These are phyloP conservation scores for Cenococcum geophilum DNA, from an alignment of 495 filamentous ascomycete genomes.

Conservation along the genomic window DNA sequence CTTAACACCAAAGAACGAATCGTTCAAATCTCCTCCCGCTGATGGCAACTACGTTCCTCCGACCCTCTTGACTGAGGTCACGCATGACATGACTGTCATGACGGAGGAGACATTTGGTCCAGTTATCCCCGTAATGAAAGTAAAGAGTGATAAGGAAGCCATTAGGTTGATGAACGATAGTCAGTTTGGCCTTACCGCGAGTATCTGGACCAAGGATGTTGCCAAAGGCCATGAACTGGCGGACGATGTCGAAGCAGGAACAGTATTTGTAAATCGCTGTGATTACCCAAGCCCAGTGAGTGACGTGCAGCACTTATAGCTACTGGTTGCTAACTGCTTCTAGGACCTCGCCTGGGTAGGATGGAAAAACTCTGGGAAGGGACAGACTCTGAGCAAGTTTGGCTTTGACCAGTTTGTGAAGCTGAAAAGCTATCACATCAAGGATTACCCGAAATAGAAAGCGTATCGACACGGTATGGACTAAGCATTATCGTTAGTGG, in stretches of 20 bases:
- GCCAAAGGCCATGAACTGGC: conserved; percentile 67
- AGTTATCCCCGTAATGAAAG: conserved; percentile 89
- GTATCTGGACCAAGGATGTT: conserved; percentile 93
- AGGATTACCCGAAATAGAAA: conserved; percentile 67
- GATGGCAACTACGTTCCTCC: conserved; percentile 83
- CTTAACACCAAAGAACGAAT: conserved; percentile 72
- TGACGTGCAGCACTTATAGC: conserved; percentile 13
- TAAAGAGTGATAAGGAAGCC: conserved; percentile 75
- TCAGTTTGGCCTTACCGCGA: conserved; percentile 91
- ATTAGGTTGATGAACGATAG: conserved; percentile 88
- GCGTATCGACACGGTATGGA: conserved; percentile 1
- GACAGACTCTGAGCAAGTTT: conserved; percentile 79
- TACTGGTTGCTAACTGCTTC: neutral
- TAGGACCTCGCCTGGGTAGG: conserved; percentile 97
- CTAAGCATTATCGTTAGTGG: neutral
- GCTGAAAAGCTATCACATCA: conserved; percentile 92
- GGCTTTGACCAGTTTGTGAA: conserved; percentile 94
- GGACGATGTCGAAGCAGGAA: conserved; percentile 83
- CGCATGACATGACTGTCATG: conserved; percentile 86
- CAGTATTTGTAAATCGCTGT: conserved; percentile 91
- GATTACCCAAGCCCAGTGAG: conserved; percentile 90
- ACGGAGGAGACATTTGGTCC: conserved; percentile 95
- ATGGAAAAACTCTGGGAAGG: conserved; percentile 94
- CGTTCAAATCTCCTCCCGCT: conserved; percentile 59
- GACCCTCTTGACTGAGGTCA: conserved; percentile 72